Percentiles rank a stretch among this genome's conserved stretches.
Conservation (phyloP, 495 filamentous ascomycete genomes). For the Penicillium argentinense region DNA sequence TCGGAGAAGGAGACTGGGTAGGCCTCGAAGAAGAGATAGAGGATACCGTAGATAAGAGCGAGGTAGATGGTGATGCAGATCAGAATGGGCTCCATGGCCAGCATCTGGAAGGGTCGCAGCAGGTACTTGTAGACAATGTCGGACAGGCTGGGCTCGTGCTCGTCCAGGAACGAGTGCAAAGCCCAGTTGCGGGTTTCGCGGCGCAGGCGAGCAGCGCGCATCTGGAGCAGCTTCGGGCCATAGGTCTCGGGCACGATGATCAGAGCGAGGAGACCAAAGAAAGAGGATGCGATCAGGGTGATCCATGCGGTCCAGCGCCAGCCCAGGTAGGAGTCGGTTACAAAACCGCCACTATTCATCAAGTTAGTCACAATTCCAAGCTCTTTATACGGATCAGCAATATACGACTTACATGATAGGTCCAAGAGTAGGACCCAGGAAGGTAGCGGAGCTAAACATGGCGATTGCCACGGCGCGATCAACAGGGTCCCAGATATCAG, state of each 20-base stretch:
- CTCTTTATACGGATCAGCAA: too few species aligned
- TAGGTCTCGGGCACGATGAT: constrained; percentile 63
- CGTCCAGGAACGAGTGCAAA: constrained; percentile 58
- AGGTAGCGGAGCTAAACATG: constrained; percentile 53
- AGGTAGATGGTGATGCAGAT: constrained; percentile 52
- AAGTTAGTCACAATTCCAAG: constrained; percentile 9
- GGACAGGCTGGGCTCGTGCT: constrained; percentile 45
- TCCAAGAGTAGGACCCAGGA: constrained; percentile 56
- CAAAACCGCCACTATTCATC: constrained; percentile 53
- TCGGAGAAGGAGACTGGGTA: constrained; percentile 59
- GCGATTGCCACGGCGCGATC: constrained; percentile 61
- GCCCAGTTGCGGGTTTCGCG: constrained; percentile 62
- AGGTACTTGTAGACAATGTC: constrained; percentile 53
- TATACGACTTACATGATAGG: constrained; percentile 28
- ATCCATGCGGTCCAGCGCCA: constrained; percentile 70
- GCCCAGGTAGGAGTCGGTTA: constrained; percentile 52
- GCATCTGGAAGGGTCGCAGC: constrained; percentile 59
- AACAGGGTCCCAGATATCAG: constrained; percentile 61
- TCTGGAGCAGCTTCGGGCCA: constrained; percentile 53
- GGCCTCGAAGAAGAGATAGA: constrained; percentile 64
- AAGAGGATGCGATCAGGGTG: constrained; percentile 54
- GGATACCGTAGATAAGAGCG: constrained; percentile 57
- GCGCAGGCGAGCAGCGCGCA: constrained; percentile 56
- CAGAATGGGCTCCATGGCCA: constrained; percentile 61
- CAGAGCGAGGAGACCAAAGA: constrained; percentile 48